Evolutionary conservation across 2,329 filamentous ascomycete genomes (phyloP).

Genomic region (Fusarium heterosporum): DNA sequence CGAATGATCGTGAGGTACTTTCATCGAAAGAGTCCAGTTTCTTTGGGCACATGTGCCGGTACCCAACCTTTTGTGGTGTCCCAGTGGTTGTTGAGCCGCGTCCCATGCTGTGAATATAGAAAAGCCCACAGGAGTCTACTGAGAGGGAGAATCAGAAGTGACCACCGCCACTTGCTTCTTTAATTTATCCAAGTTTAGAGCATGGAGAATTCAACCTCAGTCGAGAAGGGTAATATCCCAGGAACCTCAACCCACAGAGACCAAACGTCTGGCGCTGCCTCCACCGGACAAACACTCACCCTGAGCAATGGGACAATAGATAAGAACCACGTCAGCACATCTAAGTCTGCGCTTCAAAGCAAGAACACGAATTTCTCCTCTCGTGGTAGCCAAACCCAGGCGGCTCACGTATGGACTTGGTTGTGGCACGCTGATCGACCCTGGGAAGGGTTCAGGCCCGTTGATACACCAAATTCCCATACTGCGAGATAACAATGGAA

Average conservation of each 20-base stretch:
- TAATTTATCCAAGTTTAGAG: background rate
- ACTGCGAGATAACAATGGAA: background rate
- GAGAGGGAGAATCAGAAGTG: background rate
- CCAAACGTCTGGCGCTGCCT: background rate
- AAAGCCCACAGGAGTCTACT: background rate
- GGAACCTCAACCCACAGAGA: background rate
- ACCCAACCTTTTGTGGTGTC: conserved; percentile 9
- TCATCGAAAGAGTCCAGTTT: background rate
- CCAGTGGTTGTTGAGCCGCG: conserved; percentile 30
- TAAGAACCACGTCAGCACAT: background rate
- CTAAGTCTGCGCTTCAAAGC: background rate
- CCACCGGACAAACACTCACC: background rate
- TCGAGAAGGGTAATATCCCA: background rate
- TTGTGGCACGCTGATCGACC: conserved; percentile 21
- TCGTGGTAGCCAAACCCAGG: background rate
- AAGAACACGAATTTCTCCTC: background rate
- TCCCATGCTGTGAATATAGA: conserved; percentile 21
- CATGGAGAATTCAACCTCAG: conserved; percentile 8
- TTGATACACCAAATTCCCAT: background rate
- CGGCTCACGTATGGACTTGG: conserved; percentile 5
- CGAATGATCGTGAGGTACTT: background rate
- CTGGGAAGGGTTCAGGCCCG: conserved; percentile 17
- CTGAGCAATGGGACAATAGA: conserved; percentile 4
- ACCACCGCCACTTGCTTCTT: background rate
- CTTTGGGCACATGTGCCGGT: conserved; percentile 18